Evolutionary conservation across 23 red algal genomes (phyloP).

Genomic region (Gracilaria vermiculophylla): DNA sequence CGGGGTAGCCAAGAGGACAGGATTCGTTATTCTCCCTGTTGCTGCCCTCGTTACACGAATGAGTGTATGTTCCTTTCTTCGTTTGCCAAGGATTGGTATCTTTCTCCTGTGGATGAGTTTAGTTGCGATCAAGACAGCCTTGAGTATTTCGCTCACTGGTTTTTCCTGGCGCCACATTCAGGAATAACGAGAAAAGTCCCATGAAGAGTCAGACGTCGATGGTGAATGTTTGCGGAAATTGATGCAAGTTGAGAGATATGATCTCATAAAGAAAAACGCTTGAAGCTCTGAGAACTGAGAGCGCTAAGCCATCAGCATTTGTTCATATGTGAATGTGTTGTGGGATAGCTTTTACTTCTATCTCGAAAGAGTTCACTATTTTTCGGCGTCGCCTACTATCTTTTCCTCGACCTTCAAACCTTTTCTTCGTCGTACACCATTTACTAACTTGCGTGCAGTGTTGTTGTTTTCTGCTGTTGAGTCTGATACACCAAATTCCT

Average conservation of each 20-base stretch:
- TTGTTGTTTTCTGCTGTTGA: conserved; percentile 85
- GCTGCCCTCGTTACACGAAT: conserved; percentile 73
- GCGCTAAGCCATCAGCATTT: not conserved
- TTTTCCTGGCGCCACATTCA: conserved; percentile 29
- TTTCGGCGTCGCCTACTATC: conserved; percentile 95
- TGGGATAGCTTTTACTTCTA: conserved; percentile 73
- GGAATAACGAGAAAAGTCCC: not conserved
- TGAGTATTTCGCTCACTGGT: conserved; percentile 39
- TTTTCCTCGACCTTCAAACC: conserved; percentile 85
- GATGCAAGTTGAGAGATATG: conserved; percentile 56
- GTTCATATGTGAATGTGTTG: not conserved
- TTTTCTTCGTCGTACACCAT: conserved; percentile 76
- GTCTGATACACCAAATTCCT: conserved; percentile 86
- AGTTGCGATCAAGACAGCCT: conserved; percentile 37
- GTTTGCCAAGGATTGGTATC: conserved; percentile 15
- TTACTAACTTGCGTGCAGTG: conserved; percentile 81
- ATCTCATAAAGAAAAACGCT: conserved; percentile 50
- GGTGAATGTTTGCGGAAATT: conserved; percentile 34
- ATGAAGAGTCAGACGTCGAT: conserved; percentile 24
- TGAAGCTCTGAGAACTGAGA: not conserved
- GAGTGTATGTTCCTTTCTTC: not conserved
- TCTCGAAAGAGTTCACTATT: conserved; percentile 89
- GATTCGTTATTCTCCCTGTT: conserved; percentile 74
- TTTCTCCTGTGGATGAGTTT: conserved; percentile 24
- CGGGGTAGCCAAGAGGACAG: conserved; percentile 65